These are phyloP conservation scores for Skeletonema grethae DNA, from an alignment of 108 stramenopile species.

Conservation along the genomic window DNA sequence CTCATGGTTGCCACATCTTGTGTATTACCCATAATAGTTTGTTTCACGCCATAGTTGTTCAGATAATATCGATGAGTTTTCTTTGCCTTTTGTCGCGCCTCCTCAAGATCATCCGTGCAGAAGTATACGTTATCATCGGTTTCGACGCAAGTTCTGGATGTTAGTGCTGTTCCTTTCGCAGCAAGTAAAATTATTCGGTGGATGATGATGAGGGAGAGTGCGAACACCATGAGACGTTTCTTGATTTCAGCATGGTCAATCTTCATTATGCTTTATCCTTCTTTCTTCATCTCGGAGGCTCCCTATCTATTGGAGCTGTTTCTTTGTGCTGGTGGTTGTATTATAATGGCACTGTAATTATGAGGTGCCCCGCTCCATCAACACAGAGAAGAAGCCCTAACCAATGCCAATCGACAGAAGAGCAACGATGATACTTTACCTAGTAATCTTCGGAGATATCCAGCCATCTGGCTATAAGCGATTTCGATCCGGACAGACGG, in stretches of 20 bases:
- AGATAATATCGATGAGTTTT: neutral
- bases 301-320: too few relatives aligned
- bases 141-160: constrained; percentile 2
- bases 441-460: too few relatives aligned
- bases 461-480: too few relatives aligned
- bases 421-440: too few relatives aligned
- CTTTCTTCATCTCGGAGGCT: neutral
- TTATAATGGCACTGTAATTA: too few relatives aligned
- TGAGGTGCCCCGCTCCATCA: too few relatives aligned
- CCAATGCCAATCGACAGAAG: too few relatives aligned
- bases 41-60: constrained; percentile 4
- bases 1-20: neutral
- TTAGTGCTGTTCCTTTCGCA: neutral
- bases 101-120: neutral
- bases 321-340: too few relatives aligned
- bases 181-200: neutral
- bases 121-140: neutral
- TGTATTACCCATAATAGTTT: constrained; percentile 4
- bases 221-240: neutral
- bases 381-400: too few relatives aligned
- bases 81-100: neutral
- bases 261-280: neutral
- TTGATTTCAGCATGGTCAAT: neutral
- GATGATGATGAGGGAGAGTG: neutral
- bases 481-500: too few relatives aligned